Evolutionary conservation across 2,329 filamentous ascomycete genomes (phyloP).

Genomic region (Scytalidium sp.): DNA sequence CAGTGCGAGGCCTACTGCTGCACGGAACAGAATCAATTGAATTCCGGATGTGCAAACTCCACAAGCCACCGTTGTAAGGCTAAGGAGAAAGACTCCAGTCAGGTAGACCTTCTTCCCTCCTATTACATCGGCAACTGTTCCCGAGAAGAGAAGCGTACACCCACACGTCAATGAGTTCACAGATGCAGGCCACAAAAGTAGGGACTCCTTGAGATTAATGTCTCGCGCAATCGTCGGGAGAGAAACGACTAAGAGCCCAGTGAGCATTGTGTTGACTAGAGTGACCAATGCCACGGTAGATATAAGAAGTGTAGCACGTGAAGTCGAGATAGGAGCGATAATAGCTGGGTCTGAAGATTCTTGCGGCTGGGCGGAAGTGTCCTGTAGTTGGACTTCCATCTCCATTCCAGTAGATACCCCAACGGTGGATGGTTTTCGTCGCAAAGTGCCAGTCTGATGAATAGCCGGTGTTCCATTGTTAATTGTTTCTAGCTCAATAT

Average conservation of each 20-base stretch:
- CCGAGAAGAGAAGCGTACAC: slow-evolving; percentile 44
- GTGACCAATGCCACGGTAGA: slow-evolving; percentile 19
- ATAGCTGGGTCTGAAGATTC: background rate
- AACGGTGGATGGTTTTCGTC: background rate
- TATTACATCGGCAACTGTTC: slow-evolving; percentile 47
- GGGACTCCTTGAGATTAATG: slow-evolving; percentile 21
- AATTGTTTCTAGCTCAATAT: background rate
- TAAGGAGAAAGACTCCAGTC: slow-evolving; percentile 39
- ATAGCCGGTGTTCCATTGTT: background rate
- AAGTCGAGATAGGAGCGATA: slow-evolving; percentile 10
- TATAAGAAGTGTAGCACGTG: slow-evolving; percentile 13
- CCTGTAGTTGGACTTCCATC: background rate
- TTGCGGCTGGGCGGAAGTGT: background rate
- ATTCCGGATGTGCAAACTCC: slow-evolving; percentile 35
- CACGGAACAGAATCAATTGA: slow-evolving; percentile 45
- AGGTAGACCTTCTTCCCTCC: slow-evolving; percentile 44
- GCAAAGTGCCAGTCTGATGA: background rate
- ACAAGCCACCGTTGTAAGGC: slow-evolving; percentile 40
- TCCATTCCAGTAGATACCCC: background rate
- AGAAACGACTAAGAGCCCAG: slow-evolving; percentile 35
- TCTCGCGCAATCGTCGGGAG: slow-evolving; percentile 38
- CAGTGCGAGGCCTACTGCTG: slow-evolving; percentile 40
- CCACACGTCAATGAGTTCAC: slow-evolving; percentile 36
- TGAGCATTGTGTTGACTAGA: slow-evolving; percentile 24
- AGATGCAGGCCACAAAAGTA: slow-evolving; percentile 27